Base-by-base conservation (phyloP, 2,329 filamentous ascomycete species). In the Myrmaecium sp. region DNA sequence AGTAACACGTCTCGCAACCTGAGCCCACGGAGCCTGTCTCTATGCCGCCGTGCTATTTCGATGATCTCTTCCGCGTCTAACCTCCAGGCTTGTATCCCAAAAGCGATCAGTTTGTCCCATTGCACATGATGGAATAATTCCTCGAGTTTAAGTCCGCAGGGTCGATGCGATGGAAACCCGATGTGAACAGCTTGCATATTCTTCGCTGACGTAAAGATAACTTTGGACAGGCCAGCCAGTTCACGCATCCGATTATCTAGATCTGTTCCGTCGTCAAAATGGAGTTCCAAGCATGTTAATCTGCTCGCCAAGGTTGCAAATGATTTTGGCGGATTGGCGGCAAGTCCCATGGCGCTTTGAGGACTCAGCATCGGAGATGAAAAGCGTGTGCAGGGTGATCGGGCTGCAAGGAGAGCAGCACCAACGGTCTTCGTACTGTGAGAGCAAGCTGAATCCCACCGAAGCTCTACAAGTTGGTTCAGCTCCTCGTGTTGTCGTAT, bases 71-170 rank as follows among this genome's bases (percentile, higher is more conserved):
- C 56, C 1, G 64, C 60, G 23, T 64, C 52, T 3, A 77, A 47
- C 21, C 60, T 59, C 73, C 73, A 77, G 9, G 66, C 63, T 35
- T 74, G 69, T 13, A 78, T 63, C 2, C 72, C 72, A 29, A 77
- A 65, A 2, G 69, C 68, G 17, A 67, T 58, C 4, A 78, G 52
- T 17, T 64, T 65, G 9, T 64, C 58, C 68, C 69, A 75, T 22
- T 58, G 57, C 5, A 72, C 58, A 30, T 65, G 52, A 38, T 76
- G 69, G 40, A 78, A 75, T 14, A 77, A 55, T 5, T 62, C 57
- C 32, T 73, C 66, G 3, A 77, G 55, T 4, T 57, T 56, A 12
- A 76, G 44, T 13, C 58, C 61, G 3, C 76, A 47, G 0, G 69
- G 69, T 11, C 56, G 44, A 30, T 65, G 57, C 5, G 62, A 60